A percentile compares a stretch with the other conserved stretches of the same genome.
Conservation (phyloP, 345 rosid genomes). For the Murraya paniculata region DNA sequence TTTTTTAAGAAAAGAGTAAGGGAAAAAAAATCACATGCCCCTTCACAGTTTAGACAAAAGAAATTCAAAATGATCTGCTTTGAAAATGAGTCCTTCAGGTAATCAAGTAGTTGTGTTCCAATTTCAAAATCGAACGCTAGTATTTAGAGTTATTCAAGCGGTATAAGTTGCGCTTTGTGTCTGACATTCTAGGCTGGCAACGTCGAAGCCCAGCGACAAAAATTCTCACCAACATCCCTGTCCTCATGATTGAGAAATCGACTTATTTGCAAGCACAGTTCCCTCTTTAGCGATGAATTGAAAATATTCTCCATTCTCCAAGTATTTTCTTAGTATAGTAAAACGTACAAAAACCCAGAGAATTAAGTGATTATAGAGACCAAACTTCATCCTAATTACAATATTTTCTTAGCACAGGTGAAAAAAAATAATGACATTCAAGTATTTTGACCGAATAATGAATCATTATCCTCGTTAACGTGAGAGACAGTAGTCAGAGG, state of each 20-base stretch:
- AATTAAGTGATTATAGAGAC: no score
- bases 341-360: no score
- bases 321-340: no score
- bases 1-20: no score
- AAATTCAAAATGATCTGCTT: background rate
- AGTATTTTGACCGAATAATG: no score
- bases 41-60: no score
- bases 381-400: no score
- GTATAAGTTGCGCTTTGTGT: background rate
- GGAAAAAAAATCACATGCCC: background rate
- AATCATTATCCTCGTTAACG: no score
- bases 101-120: background rate
- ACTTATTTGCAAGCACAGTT: background rate
- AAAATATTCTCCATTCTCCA: background rate
- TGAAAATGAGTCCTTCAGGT: background rate
- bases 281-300: background rate
- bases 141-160: background rate
- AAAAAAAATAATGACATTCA: no score
- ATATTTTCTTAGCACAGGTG: no score
- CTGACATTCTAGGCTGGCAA: background rate
- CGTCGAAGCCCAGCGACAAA: background rate
- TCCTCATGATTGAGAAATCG: conserved; percentile 6
- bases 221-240: background rate
- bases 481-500: no score
- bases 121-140: background rate